Percentiles rank a stretch among this genome's conserved stretches.
These are phyloP conservation scores for Phytophthora melonis DNA, from an alignment of 352 stramenopile species.

Conservation along the genomic window DNA sequence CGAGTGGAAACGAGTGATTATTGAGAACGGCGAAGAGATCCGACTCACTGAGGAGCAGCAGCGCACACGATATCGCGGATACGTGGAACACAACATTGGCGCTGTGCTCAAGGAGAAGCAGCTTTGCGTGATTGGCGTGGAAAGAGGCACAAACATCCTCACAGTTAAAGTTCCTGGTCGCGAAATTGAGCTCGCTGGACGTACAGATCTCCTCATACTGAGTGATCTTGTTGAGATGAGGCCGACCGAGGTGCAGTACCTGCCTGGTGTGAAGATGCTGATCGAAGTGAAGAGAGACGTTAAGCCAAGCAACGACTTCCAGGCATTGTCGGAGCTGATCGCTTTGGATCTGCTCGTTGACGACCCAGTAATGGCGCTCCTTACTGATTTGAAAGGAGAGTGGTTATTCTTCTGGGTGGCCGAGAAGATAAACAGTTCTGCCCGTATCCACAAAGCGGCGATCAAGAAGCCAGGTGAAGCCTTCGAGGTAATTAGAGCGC, in stretches of 20 bases:
- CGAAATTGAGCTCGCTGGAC: constrained; percentile 46
- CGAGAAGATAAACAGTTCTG: constrained; percentile 27
- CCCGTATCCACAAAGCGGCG: constrained; percentile 33
- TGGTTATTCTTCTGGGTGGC: constrained; percentile 61
- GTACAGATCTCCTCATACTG: constrained; percentile 38
- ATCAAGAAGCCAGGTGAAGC: constrained; percentile 31
- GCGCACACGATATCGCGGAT: constrained; percentile 37
- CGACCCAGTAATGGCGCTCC: constrained; percentile 54
- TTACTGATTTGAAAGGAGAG: constrained; percentile 49
- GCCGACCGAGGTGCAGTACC: constrained; percentile 21
- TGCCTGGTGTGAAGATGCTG: constrained; percentile 54
- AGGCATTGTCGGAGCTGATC: constrained; percentile 56
- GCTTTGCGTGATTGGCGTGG: constrained; percentile 51
- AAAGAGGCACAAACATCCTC: constrained; percentile 43
- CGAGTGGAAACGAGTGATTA: constrained; percentile 26
- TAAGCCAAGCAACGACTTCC: constrained; percentile 34
- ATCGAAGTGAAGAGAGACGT: constrained; percentile 56
- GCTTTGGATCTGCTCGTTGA: constrained; percentile 50
- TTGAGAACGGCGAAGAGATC: not conserved
- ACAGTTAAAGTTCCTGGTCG: constrained; percentile 38
- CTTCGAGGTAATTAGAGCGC: constrained; percentile 46
- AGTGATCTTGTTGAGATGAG: constrained; percentile 33
- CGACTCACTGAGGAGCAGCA: constrained; percentile 47
- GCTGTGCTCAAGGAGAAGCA: constrained; percentile 38
- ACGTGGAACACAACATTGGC: constrained; percentile 50